A percentile compares a stretch with the other conserved stretches of the same genome.
Conservation (phyloP, 257 asterid species). For the Ballota nigra region DNA sequence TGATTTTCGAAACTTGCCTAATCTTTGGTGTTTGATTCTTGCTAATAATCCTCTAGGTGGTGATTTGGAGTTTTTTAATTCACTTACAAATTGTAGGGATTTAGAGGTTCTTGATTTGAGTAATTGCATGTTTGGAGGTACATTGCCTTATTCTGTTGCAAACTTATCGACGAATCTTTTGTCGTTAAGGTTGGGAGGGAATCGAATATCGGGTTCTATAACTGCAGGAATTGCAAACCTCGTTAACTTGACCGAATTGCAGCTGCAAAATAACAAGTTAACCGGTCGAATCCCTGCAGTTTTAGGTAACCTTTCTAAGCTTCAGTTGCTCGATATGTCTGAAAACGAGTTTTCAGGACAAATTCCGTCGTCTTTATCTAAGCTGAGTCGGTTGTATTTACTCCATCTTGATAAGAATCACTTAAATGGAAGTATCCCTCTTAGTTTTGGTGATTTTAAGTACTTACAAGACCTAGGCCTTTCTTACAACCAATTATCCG, state of each 20-base stretch:
- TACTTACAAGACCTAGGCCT: conserved; percentile 19
- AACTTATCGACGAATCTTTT: conserved; percentile 23
- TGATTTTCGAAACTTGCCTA: conserved; percentile 19
- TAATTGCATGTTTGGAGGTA: conserved; percentile 20
- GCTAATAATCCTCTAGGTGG: conserved; percentile 20
- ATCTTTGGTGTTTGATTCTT: conserved; percentile 24
- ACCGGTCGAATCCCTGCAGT: conserved; percentile 19
- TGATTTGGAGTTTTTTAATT: conserved; percentile 19
- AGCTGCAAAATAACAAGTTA: conserved; percentile 17
- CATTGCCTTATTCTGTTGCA: conserved; percentile 24
- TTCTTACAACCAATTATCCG: conserved; percentile 18
- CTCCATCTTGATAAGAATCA: conserved; percentile 13
- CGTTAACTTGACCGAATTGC: conserved; percentile 18
- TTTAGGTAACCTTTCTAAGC: conserved; percentile 14
- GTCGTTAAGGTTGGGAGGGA: conserved; percentile 4
- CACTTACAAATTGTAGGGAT: conserved; percentile 1
- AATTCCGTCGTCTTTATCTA: conserved; percentile 17
- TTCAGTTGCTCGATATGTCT: conserved; percentile 25
- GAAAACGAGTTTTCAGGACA: conserved; percentile 19
- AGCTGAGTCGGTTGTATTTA: neutral
- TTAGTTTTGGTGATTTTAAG: conserved; percentile 15
- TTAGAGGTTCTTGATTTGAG: conserved; percentile 28
- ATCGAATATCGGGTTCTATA: conserved; percentile 7
- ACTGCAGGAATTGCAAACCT: conserved; percentile 17
- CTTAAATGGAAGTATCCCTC: conserved; percentile 19